These are phyloP conservation scores for Mucor circinelloides DNA, from an alignment of 371 early-diverging fungal genomes.

Conservation along the genomic window DNA sequence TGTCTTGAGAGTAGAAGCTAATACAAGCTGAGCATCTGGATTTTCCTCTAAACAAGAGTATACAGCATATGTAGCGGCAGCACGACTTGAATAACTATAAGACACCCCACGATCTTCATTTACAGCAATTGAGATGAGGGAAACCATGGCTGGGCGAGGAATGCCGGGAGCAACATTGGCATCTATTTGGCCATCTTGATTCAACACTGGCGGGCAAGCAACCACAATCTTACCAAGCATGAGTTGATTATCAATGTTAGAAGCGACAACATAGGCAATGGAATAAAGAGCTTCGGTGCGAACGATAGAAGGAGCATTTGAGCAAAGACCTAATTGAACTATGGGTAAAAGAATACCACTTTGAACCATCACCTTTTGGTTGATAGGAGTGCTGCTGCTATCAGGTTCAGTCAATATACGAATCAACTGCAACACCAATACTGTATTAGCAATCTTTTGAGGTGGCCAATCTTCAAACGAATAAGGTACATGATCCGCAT, in stretches of 20 bases:
- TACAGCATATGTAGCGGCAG: slow-evolving; percentile 76
- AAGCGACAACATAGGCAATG: slow-evolving; percentile 81
- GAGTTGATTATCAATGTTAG: slow-evolving; percentile 75
- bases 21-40: slow-evolving; percentile 81
- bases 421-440: slow-evolving; percentile 80
- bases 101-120: slow-evolving; percentile 42
- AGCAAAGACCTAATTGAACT: slow-evolving; percentile 63
- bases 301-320: slow-evolving; percentile 63
- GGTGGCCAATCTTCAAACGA: slow-evolving; percentile 63
- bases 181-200: slow-evolving; percentile 30
- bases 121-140: slow-evolving; percentile 64
- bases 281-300: slow-evolving; percentile 79
- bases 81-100: slow-evolving; percentile 66
- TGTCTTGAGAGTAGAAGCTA: slow-evolving; percentile 81
- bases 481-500: slow-evolving; percentile 56
- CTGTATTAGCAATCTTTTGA: slow-evolving; percentile 86
- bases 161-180: slow-evolving; percentile 14
- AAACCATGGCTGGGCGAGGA: slow-evolving; percentile 63
- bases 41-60: slow-evolving; percentile 78
- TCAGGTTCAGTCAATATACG: slow-evolving; percentile 89
- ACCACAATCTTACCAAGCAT: slow-evolving; percentile 63
- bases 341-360: slow-evolving; percentile 73
- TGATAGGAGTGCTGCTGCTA: slow-evolving; percentile 81
- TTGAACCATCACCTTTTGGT: slow-evolving; percentile 88
- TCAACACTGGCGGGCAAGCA: slow-evolving; percentile 37